Percentiles rank a stretch among this genome's conserved stretches.
phyloP scores from a whole-genome alignment of 1,284 basidiomycete genomes.

The Takashimella koratensis region DNA sequence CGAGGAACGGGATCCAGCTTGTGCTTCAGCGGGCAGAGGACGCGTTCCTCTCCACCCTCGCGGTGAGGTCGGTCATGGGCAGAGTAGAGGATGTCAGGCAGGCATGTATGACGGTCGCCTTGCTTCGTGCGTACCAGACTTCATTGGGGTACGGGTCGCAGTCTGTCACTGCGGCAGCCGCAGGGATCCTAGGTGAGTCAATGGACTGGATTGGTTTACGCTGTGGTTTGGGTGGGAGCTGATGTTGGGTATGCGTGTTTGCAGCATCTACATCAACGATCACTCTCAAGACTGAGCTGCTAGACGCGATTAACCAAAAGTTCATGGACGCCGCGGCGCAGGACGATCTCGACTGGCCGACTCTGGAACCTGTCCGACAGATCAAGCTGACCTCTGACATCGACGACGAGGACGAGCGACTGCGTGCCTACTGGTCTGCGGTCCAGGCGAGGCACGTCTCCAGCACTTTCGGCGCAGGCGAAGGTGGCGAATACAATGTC shows the following conservation, averaged over 20 bases:
- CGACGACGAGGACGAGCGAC: slow-evolving; percentile 1
- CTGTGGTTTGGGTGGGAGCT: too few relatives aligned
- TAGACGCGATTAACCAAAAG: slow-evolving; percentile 52
- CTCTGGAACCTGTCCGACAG: slow-evolving; percentile 40
- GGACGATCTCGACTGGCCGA: slow-evolving; percentile 69
- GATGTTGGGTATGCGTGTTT: too few relatives aligned
- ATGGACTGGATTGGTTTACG: too few relatives aligned
- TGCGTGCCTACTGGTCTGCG: slow-evolving; percentile 34
- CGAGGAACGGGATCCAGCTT: slow-evolving; percentile 60
- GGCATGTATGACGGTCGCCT: slow-evolving; percentile 63
- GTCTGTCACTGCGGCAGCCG: slow-evolving; percentile 57
- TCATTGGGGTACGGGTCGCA: slow-evolving; percentile 63
- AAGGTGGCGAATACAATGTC: slow-evolving; percentile 38
- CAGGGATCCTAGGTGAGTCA: slow-evolving; percentile 63
- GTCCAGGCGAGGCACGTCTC: slow-evolving; percentile 56
- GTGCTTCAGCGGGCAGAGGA: slow-evolving; percentile 65
- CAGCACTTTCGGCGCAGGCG: slow-evolving; percentile 47
- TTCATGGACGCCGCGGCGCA: slow-evolving; percentile 44
- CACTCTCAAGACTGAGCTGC: slow-evolving; percentile 68
- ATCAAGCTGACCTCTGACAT: neutral
- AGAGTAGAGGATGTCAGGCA: slow-evolving; percentile 68
- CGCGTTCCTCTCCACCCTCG: slow-evolving; percentile 64
- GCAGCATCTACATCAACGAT: slow-evolving; percentile 60
- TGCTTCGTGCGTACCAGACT: slow-evolving; percentile 70
- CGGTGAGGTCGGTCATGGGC: slow-evolving; percentile 59